A percentile compares a stretch with the other conserved stretches of the same genome.
Conservation (phyloP, 1,139 yeast genomes). For the Geotrichum phurueaensis region DNA sequence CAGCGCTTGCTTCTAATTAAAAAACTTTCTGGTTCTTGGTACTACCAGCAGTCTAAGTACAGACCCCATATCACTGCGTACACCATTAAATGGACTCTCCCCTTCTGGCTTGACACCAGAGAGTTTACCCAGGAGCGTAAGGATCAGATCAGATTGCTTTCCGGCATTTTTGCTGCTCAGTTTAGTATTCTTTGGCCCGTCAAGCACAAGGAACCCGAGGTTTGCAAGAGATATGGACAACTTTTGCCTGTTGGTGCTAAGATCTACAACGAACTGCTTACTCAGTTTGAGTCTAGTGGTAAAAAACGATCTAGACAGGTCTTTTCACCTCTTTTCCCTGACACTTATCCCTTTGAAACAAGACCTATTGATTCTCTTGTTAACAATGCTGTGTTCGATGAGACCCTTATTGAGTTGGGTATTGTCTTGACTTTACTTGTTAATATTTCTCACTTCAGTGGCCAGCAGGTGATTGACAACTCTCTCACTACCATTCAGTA, state of each 20-base stretch:
- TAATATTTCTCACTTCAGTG: slow-evolving; percentile 37
- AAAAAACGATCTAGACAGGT: slow-evolving; percentile 20
- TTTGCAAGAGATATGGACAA: slow-evolving; percentile 32
- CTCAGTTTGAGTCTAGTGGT: slow-evolving; percentile 22
- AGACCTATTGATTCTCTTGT: slow-evolving; percentile 70
- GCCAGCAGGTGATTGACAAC: slow-evolving; percentile 48
- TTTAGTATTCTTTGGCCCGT: slow-evolving; percentile 32
- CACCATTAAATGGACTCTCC: slow-evolving; percentile 53
- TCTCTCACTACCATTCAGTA: slow-evolving; percentile 46
- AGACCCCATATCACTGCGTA: slow-evolving; percentile 46
- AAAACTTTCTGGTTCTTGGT: slow-evolving; percentile 48
- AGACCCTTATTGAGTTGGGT: slow-evolving; percentile 63
- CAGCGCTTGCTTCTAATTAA: slow-evolving; percentile 56
- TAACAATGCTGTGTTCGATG: slow-evolving; percentile 64
- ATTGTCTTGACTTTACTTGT: slow-evolving; percentile 36
- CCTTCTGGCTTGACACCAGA: slow-evolving; percentile 27
- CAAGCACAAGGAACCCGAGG: slow-evolving; percentile 28
- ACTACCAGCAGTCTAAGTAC: slow-evolving; percentile 39
- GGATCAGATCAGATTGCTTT: slow-evolving; percentile 31
- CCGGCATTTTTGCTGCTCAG: slow-evolving; percentile 34
- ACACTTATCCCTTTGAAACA: slow-evolving; percentile 57
- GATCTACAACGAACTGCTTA: slow-evolving; percentile 29
- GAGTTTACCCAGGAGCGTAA: slow-evolving; percentile 28
- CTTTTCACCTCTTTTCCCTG: slow-evolving; percentile 53
- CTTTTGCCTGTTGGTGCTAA: slow-evolving; percentile 33